Evolutionary conservation across 495 filamentous ascomycete genomes (phyloP), one percentile per base, ranked within the genome.

Genomic region (Lophiostoma macrostomum): DNA sequence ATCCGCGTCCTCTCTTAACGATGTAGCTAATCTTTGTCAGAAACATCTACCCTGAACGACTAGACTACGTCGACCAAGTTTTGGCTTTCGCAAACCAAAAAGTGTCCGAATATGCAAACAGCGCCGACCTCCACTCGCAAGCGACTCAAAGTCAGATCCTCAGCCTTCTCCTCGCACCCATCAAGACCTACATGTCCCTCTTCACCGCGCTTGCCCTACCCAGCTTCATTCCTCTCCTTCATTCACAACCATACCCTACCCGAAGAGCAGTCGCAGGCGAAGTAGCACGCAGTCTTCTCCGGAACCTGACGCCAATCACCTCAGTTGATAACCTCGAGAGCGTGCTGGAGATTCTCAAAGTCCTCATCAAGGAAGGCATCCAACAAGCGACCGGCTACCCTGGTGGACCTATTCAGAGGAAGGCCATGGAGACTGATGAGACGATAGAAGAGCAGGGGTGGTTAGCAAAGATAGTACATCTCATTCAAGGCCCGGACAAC

Each of bases 391-490:
- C 78, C 35, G 88, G 88, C 22, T 95, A 95, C 63, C 87, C 90
- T 10, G 89, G 88, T 5, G 79, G 84, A 23, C 84, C 86, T 42
- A 65, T 78, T 1, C 80, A 83, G 46, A 71, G 71, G 69, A 85
- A 78, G 64, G 85, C 73, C 50, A 76, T 67, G 39, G 86, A 94
- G 58, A 96, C 94, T 1, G 94, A 97, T 32, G 93, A 98, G 70
- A 96, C 91, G 0, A 81, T 97, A 54, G 91, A 96, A 69, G 93
- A 97, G 69, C 93, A 98, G 76, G 93, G 93, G 29, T 95, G 90
- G 86, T 74, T 98, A 40, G 93, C 94, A 34, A 78, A 94, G 63
- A 79, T 98, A 48, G 81, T 96, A 18, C 94, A 98, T 71, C 74
- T 97, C 25, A 80, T 98, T 25, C 74, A 90, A 52, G 84, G 80